phyloP scores from a whole-genome alignment of 164 flowering plant genomes.

The Magnolia officinalis region DNA sequence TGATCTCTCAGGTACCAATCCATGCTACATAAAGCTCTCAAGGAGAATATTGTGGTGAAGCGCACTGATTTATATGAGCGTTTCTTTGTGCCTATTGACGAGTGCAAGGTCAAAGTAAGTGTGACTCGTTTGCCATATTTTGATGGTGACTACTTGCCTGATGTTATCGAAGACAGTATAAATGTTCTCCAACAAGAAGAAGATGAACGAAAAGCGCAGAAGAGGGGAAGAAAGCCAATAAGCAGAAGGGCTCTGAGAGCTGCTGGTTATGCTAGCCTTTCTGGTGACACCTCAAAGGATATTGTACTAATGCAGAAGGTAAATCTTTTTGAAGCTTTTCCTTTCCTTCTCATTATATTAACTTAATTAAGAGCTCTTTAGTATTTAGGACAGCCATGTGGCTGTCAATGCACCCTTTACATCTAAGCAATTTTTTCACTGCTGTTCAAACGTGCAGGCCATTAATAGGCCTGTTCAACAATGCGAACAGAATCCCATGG shows the following conservation, averaged over 20 bases:
- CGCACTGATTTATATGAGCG: constrained; percentile 89
- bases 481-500: not conserved
- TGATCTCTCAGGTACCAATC: constrained; percentile 61
- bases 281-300: constrained; percentile 89
- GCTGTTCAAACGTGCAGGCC: no score
- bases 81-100: constrained; percentile 73
- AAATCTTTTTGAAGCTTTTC: constrained; percentile 16
- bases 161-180: constrained; percentile 96
- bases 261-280: constrained; percentile 85
- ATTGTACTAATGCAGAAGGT: constrained; percentile 87
- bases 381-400: no score
- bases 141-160: constrained; percentile 99
- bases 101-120: constrained; percentile 87
- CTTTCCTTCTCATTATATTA: not conserved
- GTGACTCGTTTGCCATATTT: constrained; percentile 95
- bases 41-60: constrained; percentile 78
- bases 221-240: constrained; percentile 86
- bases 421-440: no score
- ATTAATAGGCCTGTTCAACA: no score
- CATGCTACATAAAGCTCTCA: constrained; percentile 87
- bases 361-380: not conserved
- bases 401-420: no score
- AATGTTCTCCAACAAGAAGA: constrained; percentile 85
- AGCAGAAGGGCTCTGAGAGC: constrained; percentile 93
- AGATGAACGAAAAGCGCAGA: constrained; percentile 77